Base-by-base conservation (phyloP, 139 green algal species). In the Tetradesmus obliquus region DNA sequence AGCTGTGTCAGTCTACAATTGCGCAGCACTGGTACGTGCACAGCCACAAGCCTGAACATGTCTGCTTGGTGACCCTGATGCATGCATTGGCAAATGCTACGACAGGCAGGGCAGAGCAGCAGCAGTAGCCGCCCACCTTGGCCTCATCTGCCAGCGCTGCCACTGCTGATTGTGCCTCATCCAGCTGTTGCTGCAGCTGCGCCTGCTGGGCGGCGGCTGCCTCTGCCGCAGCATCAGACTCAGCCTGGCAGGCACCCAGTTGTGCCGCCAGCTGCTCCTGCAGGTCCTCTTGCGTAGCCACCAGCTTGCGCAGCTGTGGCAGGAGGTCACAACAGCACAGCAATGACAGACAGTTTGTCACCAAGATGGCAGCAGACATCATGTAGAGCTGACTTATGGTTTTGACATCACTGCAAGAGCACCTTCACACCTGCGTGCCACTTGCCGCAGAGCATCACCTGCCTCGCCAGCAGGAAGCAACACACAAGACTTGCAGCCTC, bases 91-190 rank as follows among this genome's bases (percentile, higher is more conserved):
- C 32, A 45, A 45, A 0, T 45, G 32, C 0, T 45, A 45, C 32
- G 0, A 0, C 0, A 45, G 32, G 32, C 0, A 45, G 32, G 32
- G 32, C 62, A 72, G 3, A 72, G 19, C 1, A 19, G 72, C 72
- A 32, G n/a, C 72, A 32, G 0, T 45, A 81, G 5, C 3, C 72
- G 8, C 82, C 20, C 54, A 91, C 87, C 87, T 91, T 60, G 9
- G 86, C 12, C 55, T 91, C 72, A 6, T 85, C 55, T 60, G 87
- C 87, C 17, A 85, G 53, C n/a, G 87, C 87, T 24, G 54, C 53
- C 45, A 86, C 87, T 32, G 87, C 87, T 57, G 54, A n/a, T 19
- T 91, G 87, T 74, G 87, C 87, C 79, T 91, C 72, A 57, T 84
- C 55, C 8, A 74, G n/a, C 17, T 54, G 24, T 7, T 55, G 45